Conservation (phyloP, 352 stramenopile genomes). For the Phytophthora pluvialis region DNA sequence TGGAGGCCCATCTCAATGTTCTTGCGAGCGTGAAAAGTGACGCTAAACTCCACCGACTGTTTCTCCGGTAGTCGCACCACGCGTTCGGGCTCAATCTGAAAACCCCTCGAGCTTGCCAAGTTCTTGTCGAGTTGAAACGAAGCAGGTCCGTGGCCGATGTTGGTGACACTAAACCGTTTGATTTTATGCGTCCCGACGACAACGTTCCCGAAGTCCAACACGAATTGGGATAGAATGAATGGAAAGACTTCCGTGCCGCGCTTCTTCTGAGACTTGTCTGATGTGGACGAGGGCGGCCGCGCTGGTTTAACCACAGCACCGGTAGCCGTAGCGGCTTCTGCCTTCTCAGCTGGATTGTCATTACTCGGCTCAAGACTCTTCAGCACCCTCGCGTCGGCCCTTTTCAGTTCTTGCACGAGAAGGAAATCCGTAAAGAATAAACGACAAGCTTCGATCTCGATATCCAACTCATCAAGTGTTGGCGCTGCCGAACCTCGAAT, state of each 20-base stretch:
- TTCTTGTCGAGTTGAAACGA: slow-evolving; percentile 95
- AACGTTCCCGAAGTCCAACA: slow-evolving; percentile 95
- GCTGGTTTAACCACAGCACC: slow-evolving; percentile 12
- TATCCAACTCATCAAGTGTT: slow-evolving; percentile 68
- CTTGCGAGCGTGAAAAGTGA: slow-evolving; percentile 92
- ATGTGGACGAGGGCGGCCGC: slow-evolving; percentile 5
- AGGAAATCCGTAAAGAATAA: slow-evolving; percentile 91
- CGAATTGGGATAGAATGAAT: slow-evolving; percentile 91
- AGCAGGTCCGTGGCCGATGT: slow-evolving; percentile 85
- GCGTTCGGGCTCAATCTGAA: slow-evolving; percentile 93
- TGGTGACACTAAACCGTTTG: slow-evolving; percentile 93
- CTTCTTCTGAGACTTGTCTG: slow-evolving; percentile 39
- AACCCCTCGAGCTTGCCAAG: slow-evolving; percentile 81
- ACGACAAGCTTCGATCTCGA: slow-evolving; percentile 85
- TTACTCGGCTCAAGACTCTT: slow-evolving; percentile 16
- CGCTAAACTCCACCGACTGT: slow-evolving; percentile 87
- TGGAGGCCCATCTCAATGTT: slow-evolving; percentile 81
- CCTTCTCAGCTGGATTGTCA: slow-evolving; percentile 20
- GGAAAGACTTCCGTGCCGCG: slow-evolving; percentile 43
- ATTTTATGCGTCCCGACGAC: slow-evolving; percentile 92
- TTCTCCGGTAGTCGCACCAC: slow-evolving; percentile 93
- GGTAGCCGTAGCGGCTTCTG: slow-evolving; percentile 1
- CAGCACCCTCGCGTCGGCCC: slow-evolving; percentile 21
- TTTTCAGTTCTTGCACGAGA: slow-evolving; percentile 53
- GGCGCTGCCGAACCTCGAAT: slow-evolving; percentile 22